These are phyloP conservation scores for Mortierella sp. DNA, from an alignment of 371 early-diverging fungal genomes.

Conservation along the genomic window DNA sequence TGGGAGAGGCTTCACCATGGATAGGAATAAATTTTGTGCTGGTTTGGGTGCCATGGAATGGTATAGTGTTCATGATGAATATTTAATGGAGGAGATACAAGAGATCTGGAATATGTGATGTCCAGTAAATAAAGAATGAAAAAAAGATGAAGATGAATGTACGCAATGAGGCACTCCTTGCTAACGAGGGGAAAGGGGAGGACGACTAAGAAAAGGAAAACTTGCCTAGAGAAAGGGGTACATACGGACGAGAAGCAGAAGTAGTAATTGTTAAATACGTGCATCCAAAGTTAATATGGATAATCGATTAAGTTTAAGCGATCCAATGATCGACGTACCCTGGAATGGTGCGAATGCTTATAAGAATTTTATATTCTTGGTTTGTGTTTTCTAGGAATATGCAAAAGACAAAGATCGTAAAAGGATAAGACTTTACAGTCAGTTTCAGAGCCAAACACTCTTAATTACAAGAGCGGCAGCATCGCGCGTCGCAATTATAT, in stretches of 20 bases:
- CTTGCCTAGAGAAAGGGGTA: constrained; percentile 3
- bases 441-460: not conserved
- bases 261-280: not conserved
- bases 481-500: not conserved
- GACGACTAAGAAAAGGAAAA: constrained; percentile 1
- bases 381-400: constrained; percentile 1
- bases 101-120: constrained; percentile 1
- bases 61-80: constrained; percentile 37
- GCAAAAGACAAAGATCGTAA: not conserved
- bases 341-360: constrained; percentile 1
- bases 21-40: constrained; percentile 11
- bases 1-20: constrained; percentile 14
- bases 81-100: not conserved
- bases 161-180: constrained; percentile 4
- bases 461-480: not conserved
- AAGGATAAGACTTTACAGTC: not conserved
- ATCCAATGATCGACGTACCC: constrained; percentile 8
- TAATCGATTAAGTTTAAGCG: not conserved
- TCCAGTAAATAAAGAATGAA: constrained; percentile 1
- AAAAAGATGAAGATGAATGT: not conserved
- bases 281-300: not conserved
- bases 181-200: constrained; percentile 10
- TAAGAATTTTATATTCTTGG: constrained; percentile 1
- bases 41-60: constrained; percentile 20
- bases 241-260: not conserved